Evolutionary conservation across 805 yeast species (phyloP), one percentile per base, ranked within the genome.

Genomic region (Zygosaccharomyces lentus): DNA sequence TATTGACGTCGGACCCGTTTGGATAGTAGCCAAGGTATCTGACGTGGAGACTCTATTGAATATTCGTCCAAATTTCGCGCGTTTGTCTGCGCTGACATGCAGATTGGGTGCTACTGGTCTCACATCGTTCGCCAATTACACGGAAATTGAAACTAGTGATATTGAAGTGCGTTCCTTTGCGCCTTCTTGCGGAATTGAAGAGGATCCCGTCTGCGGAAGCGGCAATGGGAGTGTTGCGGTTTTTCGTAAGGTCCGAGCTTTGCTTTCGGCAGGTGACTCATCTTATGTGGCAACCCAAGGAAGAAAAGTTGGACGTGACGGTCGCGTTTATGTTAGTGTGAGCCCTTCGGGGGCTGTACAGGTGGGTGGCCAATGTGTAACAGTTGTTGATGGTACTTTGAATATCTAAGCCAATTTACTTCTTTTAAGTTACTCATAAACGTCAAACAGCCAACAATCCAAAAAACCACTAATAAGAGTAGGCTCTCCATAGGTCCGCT

Each of bases 161-260:
- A 59, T 55, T 38, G 70, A 66, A 48, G 62, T 69, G 23, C 59
- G 78, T 48, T 68, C 71, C 15, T 70, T 73, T 54, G 67, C 69
- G 2, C 67, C 71, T 0, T 34, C 32, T 4, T 50, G 43, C 2
- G 69, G 67, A 4, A 54, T 64, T 1, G 44, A 47, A 15, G 78
- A 74, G 46, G 78, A 74, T 55, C 77, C 77, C 2, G 78, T 70
- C n/a, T 74, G 78, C 55, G 78, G 78, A 1, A 65, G 72, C 42
- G 77, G 77, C 12, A 38, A 38, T 16, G 41, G 41, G 17, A 25
- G 26, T 23, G 19, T 38, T 7, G 41, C 32, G 5, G 41, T 25
- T 8, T 38, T 16, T 9, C 34, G 41, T 9, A 23, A n/a, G 27
- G 8, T 15, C 25, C 17, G 41, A 16, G 24, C n/a, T 5, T 13